phyloP scores from a whole-genome alignment of 2,329 filamentous ascomycete genomes.

The Trichophyton equinum region DNA sequence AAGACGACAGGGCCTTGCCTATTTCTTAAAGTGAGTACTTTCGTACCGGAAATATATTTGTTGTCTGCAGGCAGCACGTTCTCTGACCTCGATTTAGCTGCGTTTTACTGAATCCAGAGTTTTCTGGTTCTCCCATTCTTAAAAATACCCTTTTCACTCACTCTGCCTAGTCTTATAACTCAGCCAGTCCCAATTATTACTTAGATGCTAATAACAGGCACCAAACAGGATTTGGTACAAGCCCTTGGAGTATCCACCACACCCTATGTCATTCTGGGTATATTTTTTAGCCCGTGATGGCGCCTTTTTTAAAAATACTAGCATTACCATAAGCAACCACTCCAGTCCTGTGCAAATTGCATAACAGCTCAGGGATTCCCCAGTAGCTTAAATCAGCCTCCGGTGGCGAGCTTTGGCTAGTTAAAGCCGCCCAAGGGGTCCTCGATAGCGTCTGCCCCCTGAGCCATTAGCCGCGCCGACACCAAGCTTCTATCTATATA shows the following conservation, averaged over 20 bases:
- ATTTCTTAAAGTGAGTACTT: slow-evolving; percentile 73
- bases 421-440: not conserved
- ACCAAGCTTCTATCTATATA: too few relatives aligned
- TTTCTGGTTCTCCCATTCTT: slow-evolving; percentile 76
- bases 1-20: slow-evolving; percentile 67
- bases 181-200: not conserved
- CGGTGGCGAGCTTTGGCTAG: too few relatives aligned
- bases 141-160: slow-evolving; percentile 70
- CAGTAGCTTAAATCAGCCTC: not conserved
- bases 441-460: not conserved
- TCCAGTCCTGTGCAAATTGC: not conserved
- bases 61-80: not conserved
- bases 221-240: not conserved
- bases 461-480: not conserved
- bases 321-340: not conserved
- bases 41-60: not conserved
- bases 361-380: not conserved
- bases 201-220: not conserved
- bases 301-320: too few relatives aligned
- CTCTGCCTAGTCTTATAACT: slow-evolving; percentile 6
- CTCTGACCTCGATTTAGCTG: slow-evolving; percentile 45
- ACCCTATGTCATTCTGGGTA: not conserved
- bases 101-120: slow-evolving; percentile 83
- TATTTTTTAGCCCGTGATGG: too few relatives aligned
- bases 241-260: not conserved